Conservation (phyloP, 768 basidiomycete species). For the Bullera alba region DNA sequence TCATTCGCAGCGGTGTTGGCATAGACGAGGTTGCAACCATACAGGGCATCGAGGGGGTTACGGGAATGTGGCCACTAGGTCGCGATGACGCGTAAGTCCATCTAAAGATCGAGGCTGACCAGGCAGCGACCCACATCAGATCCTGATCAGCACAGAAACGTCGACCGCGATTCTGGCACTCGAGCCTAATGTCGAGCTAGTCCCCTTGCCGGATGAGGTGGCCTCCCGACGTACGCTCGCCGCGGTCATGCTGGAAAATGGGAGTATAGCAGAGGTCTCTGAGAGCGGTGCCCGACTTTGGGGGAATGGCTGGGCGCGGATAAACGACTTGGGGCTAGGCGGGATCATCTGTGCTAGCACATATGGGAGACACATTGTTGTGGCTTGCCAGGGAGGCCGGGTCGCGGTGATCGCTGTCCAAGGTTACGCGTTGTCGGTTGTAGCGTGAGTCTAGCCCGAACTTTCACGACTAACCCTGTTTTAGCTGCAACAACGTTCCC, state of each 20-base stretch:
- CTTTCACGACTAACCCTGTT: too few relatives aligned
- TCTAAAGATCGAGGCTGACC: background rate
- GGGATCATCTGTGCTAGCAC: constrained; percentile 14
- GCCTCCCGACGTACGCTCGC: constrained; percentile 20
- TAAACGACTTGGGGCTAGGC: too few relatives aligned
- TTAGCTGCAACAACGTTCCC: too few relatives aligned
- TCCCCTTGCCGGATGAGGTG: constrained; percentile 7
- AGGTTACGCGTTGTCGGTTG: background rate
- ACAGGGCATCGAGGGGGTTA: constrained; percentile 29
- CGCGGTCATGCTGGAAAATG: constrained; percentile 17
- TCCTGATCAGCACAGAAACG: constrained; percentile 14
- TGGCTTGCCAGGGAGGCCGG: constrained; percentile 12
- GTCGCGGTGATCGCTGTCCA: constrained; percentile 4
- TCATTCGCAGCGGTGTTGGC: constrained; percentile 41
- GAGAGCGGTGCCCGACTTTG: too few relatives aligned
- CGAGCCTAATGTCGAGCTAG: constrained; percentile 7
- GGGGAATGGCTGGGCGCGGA: too few relatives aligned
- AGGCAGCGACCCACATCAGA: background rate
- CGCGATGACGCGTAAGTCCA: background rate
- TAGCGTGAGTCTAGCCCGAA: constrained; percentile 9
- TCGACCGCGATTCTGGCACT: constrained; percentile 10
- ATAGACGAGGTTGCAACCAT: constrained; percentile 25
- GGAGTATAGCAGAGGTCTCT: too few relatives aligned
- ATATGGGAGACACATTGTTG: constrained; percentile 4
- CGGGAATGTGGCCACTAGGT: constrained; percentile 22